Conservation (phyloP, 176 grass and related monocot species). For the Oryza rufipogon region DNA sequence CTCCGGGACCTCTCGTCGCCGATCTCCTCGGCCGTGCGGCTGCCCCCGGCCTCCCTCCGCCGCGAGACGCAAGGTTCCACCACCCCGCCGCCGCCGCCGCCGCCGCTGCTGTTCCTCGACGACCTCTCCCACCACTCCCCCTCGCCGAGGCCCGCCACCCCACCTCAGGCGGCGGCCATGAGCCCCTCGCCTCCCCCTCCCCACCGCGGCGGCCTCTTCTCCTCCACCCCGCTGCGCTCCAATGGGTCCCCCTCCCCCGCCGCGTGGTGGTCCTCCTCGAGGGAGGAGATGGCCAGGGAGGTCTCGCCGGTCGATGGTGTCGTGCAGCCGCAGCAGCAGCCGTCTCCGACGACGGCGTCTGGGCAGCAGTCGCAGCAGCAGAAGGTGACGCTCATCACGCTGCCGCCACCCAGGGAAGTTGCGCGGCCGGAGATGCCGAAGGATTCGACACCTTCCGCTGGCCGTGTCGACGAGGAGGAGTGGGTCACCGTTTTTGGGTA, state of each 20-base stretch:
- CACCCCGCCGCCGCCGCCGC: slow-evolving; percentile 67
- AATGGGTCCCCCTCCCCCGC: slow-evolving; percentile 41
- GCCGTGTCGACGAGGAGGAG: slow-evolving; percentile 73
- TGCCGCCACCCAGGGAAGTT: slow-evolving; percentile 74
- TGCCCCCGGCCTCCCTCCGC: slow-evolving; percentile 45
- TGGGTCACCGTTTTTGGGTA: slow-evolving; percentile 93
- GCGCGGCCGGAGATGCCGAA: slow-evolving; percentile 68
- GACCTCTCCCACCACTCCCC: slow-evolving; percentile 52
- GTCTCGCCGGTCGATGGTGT: slow-evolving; percentile 70
- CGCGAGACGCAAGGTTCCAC: slow-evolving; percentile 49
- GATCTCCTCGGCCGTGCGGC: slow-evolving; percentile 43
- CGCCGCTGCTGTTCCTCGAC: slow-evolving; percentile 74
- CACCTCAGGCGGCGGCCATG: slow-evolving; percentile 44
- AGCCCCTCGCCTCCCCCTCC: slow-evolving; percentile 44
- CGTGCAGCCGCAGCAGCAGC: slow-evolving; percentile 40
- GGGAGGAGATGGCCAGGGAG: slow-evolving; percentile 44
- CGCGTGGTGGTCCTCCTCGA: slow-evolving; percentile 57
- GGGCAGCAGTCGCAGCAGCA: slow-evolving; percentile 42
- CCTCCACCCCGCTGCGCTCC: slow-evolving; percentile 52
- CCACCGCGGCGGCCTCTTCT: slow-evolving; percentile 38
- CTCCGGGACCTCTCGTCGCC: slow-evolving; percentile 67
- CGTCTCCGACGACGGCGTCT: slow-evolving; percentile 39
- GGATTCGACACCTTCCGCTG: slow-evolving; percentile 48
- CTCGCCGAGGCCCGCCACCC: slow-evolving; percentile 24
- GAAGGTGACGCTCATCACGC: slow-evolving; percentile 65